Evolutionary conservation across 495 filamentous ascomycete genomes (phyloP).

Genomic region (Podospora comata): DNA sequence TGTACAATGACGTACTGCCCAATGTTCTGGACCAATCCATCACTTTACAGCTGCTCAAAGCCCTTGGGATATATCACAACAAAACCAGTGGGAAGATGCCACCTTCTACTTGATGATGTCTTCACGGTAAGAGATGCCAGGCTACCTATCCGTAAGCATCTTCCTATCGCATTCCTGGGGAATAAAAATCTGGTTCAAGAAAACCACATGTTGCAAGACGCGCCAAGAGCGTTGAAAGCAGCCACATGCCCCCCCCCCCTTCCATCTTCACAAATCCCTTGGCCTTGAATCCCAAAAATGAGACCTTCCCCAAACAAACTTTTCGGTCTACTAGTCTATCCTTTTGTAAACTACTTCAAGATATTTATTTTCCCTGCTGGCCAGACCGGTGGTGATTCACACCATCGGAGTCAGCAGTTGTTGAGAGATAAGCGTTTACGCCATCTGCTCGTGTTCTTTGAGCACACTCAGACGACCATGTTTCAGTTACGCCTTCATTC

Average conservation of each 20-base stretch:
- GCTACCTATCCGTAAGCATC: background rate
- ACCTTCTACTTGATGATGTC: background rate
- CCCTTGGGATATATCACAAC: background rate
- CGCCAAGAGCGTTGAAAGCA: conserved; percentile 12
- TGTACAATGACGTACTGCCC: conserved; percentile 14
- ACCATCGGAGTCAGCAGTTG: no score
- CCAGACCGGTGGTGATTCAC: no score
- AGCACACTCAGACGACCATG: no score
- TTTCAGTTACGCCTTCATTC: no score
- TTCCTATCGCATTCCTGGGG: background rate
- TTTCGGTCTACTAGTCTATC: no score
- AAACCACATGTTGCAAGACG: background rate
- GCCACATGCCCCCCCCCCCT: conserved; percentile 9
- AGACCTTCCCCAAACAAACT: background rate
- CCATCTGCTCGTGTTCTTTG: no score
- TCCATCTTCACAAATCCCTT: conserved; percentile 1
- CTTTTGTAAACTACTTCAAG: no score
- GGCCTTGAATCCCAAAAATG: background rate
- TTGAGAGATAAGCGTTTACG: no score
- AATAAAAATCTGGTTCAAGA: background rate
- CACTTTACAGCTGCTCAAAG: background rate
- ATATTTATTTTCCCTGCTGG: background rate
- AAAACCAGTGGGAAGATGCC: background rate
- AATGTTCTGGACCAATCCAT: background rate
- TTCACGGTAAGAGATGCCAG: background rate